These are phyloP conservation scores for Lachancea nothofagi DNA, from an alignment of 805 yeast species.

Conservation along the genomic window DNA sequence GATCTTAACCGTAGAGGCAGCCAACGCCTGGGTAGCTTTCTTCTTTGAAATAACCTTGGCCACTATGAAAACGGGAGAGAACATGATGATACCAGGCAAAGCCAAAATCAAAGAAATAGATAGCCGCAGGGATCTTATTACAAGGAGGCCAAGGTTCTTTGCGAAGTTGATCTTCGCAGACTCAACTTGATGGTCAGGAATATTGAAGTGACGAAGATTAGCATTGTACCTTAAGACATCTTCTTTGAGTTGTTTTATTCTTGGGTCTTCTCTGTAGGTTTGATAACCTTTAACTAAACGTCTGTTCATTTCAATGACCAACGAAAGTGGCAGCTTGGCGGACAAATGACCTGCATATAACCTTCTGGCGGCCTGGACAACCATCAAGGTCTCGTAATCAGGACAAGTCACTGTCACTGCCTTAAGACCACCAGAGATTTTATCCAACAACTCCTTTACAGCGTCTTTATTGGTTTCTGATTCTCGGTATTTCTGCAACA, in stretches of 20 bases:
- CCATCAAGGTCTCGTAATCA: conserved; percentile 84
- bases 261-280: conserved; percentile 64
- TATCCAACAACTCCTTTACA: conserved; percentile 63
- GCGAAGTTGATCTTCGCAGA: conserved; percentile 45
- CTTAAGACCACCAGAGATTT: conserved; percentile 64
- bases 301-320: conserved; percentile 87
- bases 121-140: conserved; percentile 54
- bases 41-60: conserved; percentile 67
- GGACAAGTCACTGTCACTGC: conserved; percentile 86
- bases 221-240: conserved; percentile 71
- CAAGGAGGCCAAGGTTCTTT: conserved; percentile 46
- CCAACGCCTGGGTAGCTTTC: conserved; percentile 75
- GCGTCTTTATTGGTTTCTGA: conserved; percentile 68
- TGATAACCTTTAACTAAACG: conserved; percentile 78
- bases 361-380: conserved; percentile 87
- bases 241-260: conserved; percentile 51
- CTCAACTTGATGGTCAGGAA: conserved; percentile 47
- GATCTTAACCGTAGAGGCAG: conserved; percentile 82
- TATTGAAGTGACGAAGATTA: conserved; percentile 61
- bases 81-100: conserved; percentile 82
- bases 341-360: conserved; percentile 73
- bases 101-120: conserved; percentile 55
- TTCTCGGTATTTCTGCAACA: conserved; percentile 58
- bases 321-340: conserved; percentile 66
- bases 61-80: conserved; percentile 80